Evolutionary conservation across 176 grass and related monocot species (phyloP).

Genomic region (Raddia distichophylla): DNA sequence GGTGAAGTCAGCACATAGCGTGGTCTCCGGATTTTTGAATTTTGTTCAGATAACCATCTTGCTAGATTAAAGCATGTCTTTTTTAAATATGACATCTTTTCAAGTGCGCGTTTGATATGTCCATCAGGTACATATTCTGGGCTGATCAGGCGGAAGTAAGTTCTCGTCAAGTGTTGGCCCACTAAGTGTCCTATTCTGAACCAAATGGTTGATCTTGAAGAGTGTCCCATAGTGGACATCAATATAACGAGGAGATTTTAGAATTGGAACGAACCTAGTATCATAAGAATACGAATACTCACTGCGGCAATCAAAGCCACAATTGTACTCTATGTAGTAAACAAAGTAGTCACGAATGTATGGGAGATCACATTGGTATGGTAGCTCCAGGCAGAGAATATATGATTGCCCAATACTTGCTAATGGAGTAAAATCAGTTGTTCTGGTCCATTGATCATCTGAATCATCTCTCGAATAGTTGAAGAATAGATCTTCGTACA

Average conservation of each 20-base stretch:
- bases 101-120: conserved; percentile 64
- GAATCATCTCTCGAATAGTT: conserved; percentile 65
- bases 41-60: conserved; percentile 57
- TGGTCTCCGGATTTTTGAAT: conserved; percentile 39
- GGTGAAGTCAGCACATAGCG: conserved; percentile 26
- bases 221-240: conserved; percentile 70
- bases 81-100: conserved; percentile 68
- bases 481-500: conserved; percentile 58
- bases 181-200: conserved; percentile 84
- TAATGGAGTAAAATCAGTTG: conserved; percentile 76
- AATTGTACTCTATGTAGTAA: conserved; percentile 59
- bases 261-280: conserved; percentile 57
- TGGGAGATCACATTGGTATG: conserved; percentile 45
- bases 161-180: conserved; percentile 64
- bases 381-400: conserved; percentile 72
- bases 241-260: conserved; percentile 40
- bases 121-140: conserved; percentile 38
- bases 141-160: conserved; percentile 60
- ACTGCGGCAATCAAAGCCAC: conserved; percentile 36
- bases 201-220: conserved; percentile 88
- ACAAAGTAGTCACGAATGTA: conserved; percentile 72
- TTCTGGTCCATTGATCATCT: conserved; percentile 85
- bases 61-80: conserved; percentile 70
- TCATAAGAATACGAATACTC: conserved; percentile 64
- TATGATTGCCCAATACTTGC: conserved; percentile 77